Evolutionary conservation across 23 red algal genomes (phyloP).

Genomic region (Cyanidiococcus yangmingshanensis): DNA sequence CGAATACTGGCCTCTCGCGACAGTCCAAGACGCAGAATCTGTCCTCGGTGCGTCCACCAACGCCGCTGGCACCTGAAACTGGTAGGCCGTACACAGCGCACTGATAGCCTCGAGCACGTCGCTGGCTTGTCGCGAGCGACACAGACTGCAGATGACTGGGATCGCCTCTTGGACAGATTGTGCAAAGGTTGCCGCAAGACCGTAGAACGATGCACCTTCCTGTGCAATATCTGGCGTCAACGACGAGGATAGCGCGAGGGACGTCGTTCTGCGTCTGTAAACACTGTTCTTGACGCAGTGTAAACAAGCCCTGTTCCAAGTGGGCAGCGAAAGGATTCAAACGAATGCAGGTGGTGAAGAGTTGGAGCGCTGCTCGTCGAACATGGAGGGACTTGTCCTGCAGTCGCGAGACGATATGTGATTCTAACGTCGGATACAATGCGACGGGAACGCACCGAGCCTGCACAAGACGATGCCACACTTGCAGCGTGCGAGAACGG

Average conservation of each 20-base stretch:
- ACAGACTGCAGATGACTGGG: slow-evolving; percentile 31
- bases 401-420: slow-evolving; percentile 34
- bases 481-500: slow-evolving; percentile 52
- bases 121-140: slow-evolving; percentile 55
- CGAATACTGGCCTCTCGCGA: slow-evolving; percentile 52
- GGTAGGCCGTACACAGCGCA: slow-evolving; percentile 40
- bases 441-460: slow-evolving; percentile 27
- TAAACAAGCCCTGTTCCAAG: slow-evolving; percentile 30
- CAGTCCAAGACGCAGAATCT: slow-evolving; percentile 61
- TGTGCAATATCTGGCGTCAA: not conserved
- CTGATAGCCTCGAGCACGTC: slow-evolving; percentile 71
- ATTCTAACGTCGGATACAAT: slow-evolving; percentile 33
- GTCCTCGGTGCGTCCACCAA: slow-evolving; percentile 24
- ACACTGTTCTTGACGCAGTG: not conserved
- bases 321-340: slow-evolving; percentile 55
- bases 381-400: slow-evolving; percentile 56
- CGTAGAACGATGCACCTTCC: slow-evolving; percentile 29
- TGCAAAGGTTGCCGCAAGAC: slow-evolving; percentile 35
- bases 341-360: slow-evolving; percentile 30
- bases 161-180: slow-evolving; percentile 33
- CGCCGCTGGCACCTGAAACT: slow-evolving; percentile 59
- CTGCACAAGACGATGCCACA: slow-evolving; percentile 39
- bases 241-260: not conserved
- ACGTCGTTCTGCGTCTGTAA: not conserved
- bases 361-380: slow-evolving; percentile 44